Percentiles rank a stretch among this genome's conserved stretches.
These are phyloP conservation scores for Nakazawaea ambrosiae DNA, from an alignment of 805 yeast genomes.

Conservation along the genomic window DNA sequence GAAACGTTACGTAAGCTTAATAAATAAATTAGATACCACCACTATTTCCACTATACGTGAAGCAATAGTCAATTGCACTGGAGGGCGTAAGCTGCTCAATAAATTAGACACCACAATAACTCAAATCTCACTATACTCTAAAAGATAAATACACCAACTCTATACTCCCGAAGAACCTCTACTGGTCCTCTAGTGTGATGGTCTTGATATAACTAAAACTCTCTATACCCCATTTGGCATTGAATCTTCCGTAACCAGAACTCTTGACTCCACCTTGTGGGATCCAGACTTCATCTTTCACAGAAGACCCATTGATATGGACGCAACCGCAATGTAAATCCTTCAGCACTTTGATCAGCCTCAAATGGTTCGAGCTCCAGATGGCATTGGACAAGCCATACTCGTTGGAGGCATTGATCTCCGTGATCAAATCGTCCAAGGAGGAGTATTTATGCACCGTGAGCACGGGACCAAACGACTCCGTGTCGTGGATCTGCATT, in stretches of 20 bases:
- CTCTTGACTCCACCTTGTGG: conserved; percentile 41
- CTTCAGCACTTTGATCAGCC: conserved; percentile 27
- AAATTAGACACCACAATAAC: no score
- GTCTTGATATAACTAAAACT: conserved; percentile 31
- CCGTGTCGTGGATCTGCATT: conserved; percentile 24
- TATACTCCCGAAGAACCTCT: no score
- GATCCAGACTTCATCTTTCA: conserved; percentile 18
- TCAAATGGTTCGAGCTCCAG: conserved; percentile 30
- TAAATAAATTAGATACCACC: no score
- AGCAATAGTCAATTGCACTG: no score
- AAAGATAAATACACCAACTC: no score
- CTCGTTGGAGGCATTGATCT: conserved; percentile 20
- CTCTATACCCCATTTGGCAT: conserved; percentile 36
- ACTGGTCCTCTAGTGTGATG: conserved; percentile 18
- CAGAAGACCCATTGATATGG: conserved; percentile 24
- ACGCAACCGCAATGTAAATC: conserved; percentile 33
- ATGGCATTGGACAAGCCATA: conserved; percentile 36
- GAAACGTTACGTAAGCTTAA: no score
- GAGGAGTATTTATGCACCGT: conserved; percentile 22
- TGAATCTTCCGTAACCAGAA: conserved; percentile 38
- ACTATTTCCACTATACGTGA: no score
- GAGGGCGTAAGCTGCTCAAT: no score
- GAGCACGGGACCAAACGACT: conserved; percentile 39
- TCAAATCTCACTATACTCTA: no score
- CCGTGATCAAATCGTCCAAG: conserved; percentile 15